Conservation (phyloP, 106 monocot genomes). For the Dendrobium huoshanense region DNA sequence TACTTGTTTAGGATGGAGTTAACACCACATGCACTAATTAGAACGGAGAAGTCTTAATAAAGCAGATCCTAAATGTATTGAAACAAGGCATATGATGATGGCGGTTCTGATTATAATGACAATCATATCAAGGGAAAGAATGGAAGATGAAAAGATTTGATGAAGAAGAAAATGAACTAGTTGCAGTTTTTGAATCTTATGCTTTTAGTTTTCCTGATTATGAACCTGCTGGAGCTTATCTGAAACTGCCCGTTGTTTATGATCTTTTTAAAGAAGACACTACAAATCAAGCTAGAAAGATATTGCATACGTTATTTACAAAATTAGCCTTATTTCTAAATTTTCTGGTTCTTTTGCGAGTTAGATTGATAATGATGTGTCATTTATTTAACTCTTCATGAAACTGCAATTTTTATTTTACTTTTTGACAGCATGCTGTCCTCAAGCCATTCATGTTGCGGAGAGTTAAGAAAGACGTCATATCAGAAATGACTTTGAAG, state of each 20-base stretch:
- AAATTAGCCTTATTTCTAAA: background rate
- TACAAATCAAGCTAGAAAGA: no score
- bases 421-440: slow-evolving; percentile 73
- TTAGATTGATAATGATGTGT: background rate
- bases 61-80: background rate
- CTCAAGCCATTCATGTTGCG: slow-evolving; percentile 97
- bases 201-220: background rate
- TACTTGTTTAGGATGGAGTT: background rate
- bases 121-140: background rate
- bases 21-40: background rate
- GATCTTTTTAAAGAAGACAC: no score
- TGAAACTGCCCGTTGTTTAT: background rate
- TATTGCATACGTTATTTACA: no score
- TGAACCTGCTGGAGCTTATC: background rate
- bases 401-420: background rate
- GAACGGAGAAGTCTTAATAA: background rate
- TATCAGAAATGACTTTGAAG: slow-evolving; percentile 93
- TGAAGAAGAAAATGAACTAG: background rate
- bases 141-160: background rate
- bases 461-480: slow-evolving; percentile 95
- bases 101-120: background rate
- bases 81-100: background rate
- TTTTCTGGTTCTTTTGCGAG: background rate
- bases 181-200: background rate
- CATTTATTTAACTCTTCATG: background rate